Base-by-base conservation (phyloP, 345 rosid genomes). In the Dipteronia dyeriana region DNA sequence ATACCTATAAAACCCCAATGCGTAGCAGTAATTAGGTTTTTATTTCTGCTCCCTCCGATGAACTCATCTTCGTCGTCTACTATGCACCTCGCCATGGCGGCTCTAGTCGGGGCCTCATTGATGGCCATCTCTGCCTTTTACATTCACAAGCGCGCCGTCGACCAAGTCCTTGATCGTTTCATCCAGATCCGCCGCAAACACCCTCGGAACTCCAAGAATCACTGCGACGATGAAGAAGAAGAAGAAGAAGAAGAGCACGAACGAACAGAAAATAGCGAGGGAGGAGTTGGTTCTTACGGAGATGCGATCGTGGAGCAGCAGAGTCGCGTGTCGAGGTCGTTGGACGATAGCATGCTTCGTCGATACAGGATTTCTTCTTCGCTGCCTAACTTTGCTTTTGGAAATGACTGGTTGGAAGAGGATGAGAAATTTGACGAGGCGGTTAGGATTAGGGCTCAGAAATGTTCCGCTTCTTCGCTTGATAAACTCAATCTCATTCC, bases 121-220 rank as follows among this genome's bases (percentile, higher is more conserved):
- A 86, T 88, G 89, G 91, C 89, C 62, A 70, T 88, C 53, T 88
- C 89, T 39, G 87, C 91, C 0, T 88, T 84, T 61, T 86, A 68
- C 77, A 76, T 88, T 67, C 91, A 88, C 85, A 85, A 84, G 78
- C 91, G 91, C 77, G 68, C 84, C 61, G 91, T 88, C 66, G 88
- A 88, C 25, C 86, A 84, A 25, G 85, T 88, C 66, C 86, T 88
- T 65, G 84, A 88, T 54, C 86, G 86, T 25, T 80, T 87, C 53
- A 66, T 87, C 74, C 79, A 85, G 72, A 64, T 87, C 29, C 87
- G 84, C 68, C 79, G 79, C 19, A 62, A 70, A 12, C 47, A 17
- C 51, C 75, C 76, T 6, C 70, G 39, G 3, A 39, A 71, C 23
- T 1, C 70, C 34, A 3, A 60, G 25, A 29, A 53, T 16, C 34